phyloP scores from a whole-genome alignment of 2,329 filamentous ascomycete species.

The Coniochaeta pulveracea region DNA sequence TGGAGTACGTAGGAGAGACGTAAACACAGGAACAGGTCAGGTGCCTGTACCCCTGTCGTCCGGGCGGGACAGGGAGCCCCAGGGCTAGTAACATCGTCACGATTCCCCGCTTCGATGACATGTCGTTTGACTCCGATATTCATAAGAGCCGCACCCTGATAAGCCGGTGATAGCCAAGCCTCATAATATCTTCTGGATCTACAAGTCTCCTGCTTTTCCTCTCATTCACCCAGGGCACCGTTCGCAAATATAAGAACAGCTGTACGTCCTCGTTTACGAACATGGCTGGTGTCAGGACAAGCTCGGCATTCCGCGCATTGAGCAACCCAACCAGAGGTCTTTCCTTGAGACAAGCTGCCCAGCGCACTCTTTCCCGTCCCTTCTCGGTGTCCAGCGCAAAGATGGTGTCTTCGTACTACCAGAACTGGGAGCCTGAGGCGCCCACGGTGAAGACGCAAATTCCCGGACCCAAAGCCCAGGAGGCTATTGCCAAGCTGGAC shows the following conservation, averaged over 20 bases:
- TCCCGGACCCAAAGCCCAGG: conserved; percentile 65
- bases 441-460: conserved; percentile 49
- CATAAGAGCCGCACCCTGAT: conserved; percentile 4
- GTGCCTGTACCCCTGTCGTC: too few relatives aligned
- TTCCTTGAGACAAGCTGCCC: conserved; percentile 6
- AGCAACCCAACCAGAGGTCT: not conserved
- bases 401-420: conserved; percentile 16
- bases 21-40: too few relatives aligned
- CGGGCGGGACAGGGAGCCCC: too few relatives aligned
- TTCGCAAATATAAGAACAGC: not conserved
- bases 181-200: not conserved
- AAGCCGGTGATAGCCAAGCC: conserved; percentile 7
- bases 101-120: conserved; percentile 3
- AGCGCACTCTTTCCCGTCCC: conserved; percentile 10
- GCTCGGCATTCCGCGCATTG: conserved; percentile 5
- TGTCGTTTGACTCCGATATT: conserved; percentile 5
- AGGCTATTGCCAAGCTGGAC: conserved; percentile 58
- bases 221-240: not conserved
- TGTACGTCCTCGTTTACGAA: not conserved
- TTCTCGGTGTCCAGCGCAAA: conserved; percentile 14
- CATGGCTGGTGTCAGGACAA: conserved; percentile 7
- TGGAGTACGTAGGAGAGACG: too few relatives aligned
- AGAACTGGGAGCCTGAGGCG: conserved; percentile 32
- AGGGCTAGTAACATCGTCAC: too few relatives aligned
- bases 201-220: not conserved